Conservation (phyloP, 2,329 filamentous ascomycete genomes). For the Botrytis tulipae region DNA sequence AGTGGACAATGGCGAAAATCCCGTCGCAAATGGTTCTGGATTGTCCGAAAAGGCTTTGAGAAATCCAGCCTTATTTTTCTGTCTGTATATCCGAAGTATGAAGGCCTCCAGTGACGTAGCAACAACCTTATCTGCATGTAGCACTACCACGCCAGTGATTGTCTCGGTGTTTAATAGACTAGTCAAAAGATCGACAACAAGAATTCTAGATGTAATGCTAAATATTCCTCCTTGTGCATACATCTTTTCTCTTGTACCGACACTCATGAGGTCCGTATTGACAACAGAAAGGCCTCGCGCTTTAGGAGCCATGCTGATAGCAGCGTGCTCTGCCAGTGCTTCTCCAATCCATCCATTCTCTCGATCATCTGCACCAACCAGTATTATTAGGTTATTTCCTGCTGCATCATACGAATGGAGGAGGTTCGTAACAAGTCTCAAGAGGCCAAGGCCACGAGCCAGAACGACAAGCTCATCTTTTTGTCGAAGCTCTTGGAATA, state of each 20-base stretch:
- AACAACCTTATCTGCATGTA: constrained; percentile 84
- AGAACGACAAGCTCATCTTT: constrained; percentile 94
- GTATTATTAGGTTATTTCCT: constrained; percentile 85
- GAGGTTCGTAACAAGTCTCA: constrained; percentile 91
- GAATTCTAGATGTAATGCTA: constrained; percentile 91
- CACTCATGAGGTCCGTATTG: constrained; percentile 91
- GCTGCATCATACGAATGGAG: constrained; percentile 96
- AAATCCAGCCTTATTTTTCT: constrained; percentile 91
- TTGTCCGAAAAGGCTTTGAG: constrained; percentile 95
- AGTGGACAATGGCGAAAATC: constrained; percentile 81
- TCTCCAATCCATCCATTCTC: constrained; percentile 98
- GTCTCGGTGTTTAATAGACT: constrained; percentile 75
- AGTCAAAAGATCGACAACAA: constrained; percentile 92
- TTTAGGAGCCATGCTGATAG: constrained; percentile 77
- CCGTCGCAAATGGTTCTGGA: constrained; percentile 84
- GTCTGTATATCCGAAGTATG: constrained; percentile 87
- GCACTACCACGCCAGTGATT: constrained; percentile 80
- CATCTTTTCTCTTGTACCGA: constrained; percentile 84
- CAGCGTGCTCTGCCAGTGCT: constrained; percentile 90
- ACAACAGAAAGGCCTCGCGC: constrained; percentile 86
- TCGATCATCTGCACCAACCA: constrained; percentile 85
- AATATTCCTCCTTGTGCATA: constrained; percentile 88
- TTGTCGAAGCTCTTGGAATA: constrained; percentile 84
- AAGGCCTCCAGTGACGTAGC: constrained; percentile 93
- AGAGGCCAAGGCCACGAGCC: constrained; percentile 85